Conservation (phyloP, 1,284 basidiomycete genomes). For the Peniophora sp. region DNA sequence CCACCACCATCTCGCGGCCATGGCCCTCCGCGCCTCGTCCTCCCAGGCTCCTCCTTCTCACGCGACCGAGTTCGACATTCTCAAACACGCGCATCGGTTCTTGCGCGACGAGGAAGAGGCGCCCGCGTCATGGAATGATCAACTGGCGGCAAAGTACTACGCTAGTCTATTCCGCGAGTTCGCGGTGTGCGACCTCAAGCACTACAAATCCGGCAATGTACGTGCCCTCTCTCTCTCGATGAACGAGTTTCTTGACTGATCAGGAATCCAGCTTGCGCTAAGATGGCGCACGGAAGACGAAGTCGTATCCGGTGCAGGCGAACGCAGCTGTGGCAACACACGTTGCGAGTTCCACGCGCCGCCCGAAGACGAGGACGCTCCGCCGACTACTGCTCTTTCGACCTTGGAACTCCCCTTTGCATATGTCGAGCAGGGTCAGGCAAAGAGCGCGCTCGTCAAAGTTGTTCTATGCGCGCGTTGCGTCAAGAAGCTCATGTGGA, state of each 20-base stretch:
- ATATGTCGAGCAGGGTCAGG: slow-evolving; percentile 72
- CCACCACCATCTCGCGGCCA: too few species aligned
- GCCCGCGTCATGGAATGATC: slow-evolving; percentile 65
- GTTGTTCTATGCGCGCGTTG: slow-evolving; percentile 78
- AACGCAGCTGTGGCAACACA: slow-evolving; percentile 81
- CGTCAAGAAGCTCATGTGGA: slow-evolving; percentile 80
- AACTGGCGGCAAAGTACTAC: slow-evolving; percentile 84
- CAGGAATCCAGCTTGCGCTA: slow-evolving; percentile 59
- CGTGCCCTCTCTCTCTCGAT: slow-evolving; percentile 10
- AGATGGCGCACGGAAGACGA: slow-evolving; percentile 90
- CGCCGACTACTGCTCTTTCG: slow-evolving; percentile 32
- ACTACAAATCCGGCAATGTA: slow-evolving; percentile 88
- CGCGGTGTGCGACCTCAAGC: slow-evolving; percentile 88
- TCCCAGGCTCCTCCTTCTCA: background rate
- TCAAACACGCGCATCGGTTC: slow-evolving; percentile 65
- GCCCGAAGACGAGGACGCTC: slow-evolving; percentile 17
- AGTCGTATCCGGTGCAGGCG: slow-evolving; percentile 77
- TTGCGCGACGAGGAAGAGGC: slow-evolving; percentile 53
- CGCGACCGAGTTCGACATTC: slow-evolving; percentile 54
- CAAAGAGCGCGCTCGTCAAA: slow-evolving; percentile 81
- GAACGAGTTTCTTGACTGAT: slow-evolving; percentile 1
- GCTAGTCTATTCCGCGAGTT: slow-evolving; percentile 82
- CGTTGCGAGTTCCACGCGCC: slow-evolving; percentile 66
- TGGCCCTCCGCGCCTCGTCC: too few species aligned
- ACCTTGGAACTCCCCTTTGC: slow-evolving; percentile 84